These are phyloP conservation scores for Globisporangium perplexum DNA, from an alignment of 352 stramenopile genomes.

Conservation along the genomic window DNA sequence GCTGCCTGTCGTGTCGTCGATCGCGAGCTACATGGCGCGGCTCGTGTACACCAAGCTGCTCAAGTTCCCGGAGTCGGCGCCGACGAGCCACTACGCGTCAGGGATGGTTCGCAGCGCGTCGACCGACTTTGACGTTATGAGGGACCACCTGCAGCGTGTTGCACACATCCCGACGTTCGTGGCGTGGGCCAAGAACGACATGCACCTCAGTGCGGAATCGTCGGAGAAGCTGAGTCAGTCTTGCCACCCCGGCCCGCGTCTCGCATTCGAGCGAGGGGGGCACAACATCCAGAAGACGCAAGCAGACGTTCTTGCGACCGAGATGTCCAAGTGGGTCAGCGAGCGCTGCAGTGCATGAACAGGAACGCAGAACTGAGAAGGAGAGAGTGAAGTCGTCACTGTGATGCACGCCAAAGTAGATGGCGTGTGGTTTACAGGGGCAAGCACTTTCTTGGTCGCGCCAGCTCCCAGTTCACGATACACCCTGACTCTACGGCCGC, in stretches of 20 bases:
- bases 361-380: no score
- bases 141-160: conserved; percentile 22
- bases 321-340: conserved; percentile 6
- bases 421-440: not conserved
- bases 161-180: no score
- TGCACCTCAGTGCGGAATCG: conserved; percentile 4
- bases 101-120: conserved; percentile 42
- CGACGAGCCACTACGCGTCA: conserved; percentile 45
- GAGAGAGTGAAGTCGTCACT: no score
- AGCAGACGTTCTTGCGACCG: conserved; percentile 10
- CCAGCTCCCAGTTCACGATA: no score
- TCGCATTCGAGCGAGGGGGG: conserved; percentile 43
- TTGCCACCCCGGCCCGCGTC: conserved; percentile 25
- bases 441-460: no score
- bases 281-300: conserved; percentile 79
- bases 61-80: conserved; percentile 36
- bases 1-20: conserved; percentile 1
- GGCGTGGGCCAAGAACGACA: conserved; percentile 54
- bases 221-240: conserved; percentile 4
- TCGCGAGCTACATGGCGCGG: not conserved
- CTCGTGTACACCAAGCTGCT: conserved; percentile 36
- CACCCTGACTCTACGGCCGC: no score
- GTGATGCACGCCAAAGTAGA: no score
- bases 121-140: conserved; percentile 41
- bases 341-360: not conserved